Evolutionary conservation across 2,329 filamentous ascomycete species (phyloP).

Genomic region (Cladophialophora carrionii): DNA sequence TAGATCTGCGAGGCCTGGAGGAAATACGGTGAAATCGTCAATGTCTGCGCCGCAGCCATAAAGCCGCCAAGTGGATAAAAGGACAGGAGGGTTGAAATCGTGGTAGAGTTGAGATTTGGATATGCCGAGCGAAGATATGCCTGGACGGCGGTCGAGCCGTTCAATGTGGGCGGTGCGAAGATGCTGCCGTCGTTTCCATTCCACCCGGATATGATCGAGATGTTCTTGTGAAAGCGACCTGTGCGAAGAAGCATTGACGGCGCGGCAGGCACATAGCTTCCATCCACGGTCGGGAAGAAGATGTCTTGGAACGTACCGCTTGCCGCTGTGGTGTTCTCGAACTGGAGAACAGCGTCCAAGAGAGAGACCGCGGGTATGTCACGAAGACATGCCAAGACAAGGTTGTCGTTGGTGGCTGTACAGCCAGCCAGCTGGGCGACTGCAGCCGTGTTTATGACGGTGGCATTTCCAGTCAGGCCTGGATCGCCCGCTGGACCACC

Average conservation of each 20-base stretch:
- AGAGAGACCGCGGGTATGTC: constrained; percentile 13
- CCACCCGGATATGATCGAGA: constrained; percentile 30
- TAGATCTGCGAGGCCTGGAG: constrained; percentile 27
- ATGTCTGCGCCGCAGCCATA: constrained; percentile 6
- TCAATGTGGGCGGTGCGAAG: constrained; percentile 17
- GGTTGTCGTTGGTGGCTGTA: constrained; percentile 12
- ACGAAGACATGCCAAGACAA: constrained; percentile 18
- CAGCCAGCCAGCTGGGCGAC: constrained; percentile 25
- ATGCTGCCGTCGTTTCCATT: constrained; percentile 27
- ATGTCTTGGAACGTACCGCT: constrained; percentile 20
- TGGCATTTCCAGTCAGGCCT: constrained; percentile 55
- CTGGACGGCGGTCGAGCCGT: constrained; percentile 11
- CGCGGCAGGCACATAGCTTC: constrained; percentile 54
- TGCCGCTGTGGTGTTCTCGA: constrained; percentile 20
- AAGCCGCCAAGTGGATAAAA: constrained; percentile 25
- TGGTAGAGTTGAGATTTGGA: constrained; percentile 21
- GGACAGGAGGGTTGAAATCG: constrained; percentile 18
- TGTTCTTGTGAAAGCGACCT: constrained; percentile 49
- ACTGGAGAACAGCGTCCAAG: constrained; percentile 21
- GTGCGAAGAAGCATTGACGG: constrained; percentile 48
- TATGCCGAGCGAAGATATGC: constrained; percentile 19
- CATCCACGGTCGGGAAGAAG: constrained; percentile 51
- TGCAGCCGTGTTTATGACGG: constrained; percentile 32
- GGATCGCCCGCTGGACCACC: constrained; percentile 57
- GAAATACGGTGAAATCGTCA: constrained; percentile 20